phyloP scores from a whole-genome alignment of 352 stramenopile genomes.

The Globisporangium nodosum region DNA sequence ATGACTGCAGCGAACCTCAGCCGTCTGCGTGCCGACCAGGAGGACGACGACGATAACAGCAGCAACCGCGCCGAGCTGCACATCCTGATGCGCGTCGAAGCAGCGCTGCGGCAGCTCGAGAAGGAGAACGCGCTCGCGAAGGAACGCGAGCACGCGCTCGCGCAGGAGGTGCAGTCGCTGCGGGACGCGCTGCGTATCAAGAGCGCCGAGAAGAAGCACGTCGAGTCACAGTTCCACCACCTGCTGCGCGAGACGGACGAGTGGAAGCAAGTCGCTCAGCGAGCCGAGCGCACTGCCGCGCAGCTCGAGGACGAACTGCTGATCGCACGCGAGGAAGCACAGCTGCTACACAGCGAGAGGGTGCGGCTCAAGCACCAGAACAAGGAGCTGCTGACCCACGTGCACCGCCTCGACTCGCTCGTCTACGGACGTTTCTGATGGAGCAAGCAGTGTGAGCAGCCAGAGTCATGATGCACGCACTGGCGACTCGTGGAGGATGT shows the following conservation, averaged over 20 bases:
- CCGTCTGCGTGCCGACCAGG: slow-evolving; percentile 8
- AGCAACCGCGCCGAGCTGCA: slow-evolving; percentile 37
- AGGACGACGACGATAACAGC: slow-evolving; percentile 17
- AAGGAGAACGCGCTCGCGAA: slow-evolving; percentile 51
- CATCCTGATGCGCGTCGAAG: slow-evolving; percentile 68
- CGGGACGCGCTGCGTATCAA: slow-evolving; percentile 46
- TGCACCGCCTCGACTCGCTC: slow-evolving; percentile 69
- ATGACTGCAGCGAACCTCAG: slow-evolving; percentile 8
- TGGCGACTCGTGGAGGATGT: neutral
- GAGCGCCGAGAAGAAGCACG: slow-evolving; percentile 50
- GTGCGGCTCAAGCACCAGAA: slow-evolving; percentile 65
- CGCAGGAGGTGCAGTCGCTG: slow-evolving; percentile 48
- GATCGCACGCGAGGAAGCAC: slow-evolving; percentile 57
- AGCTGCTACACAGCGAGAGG: slow-evolving; percentile 52
- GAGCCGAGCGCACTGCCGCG: slow-evolving; percentile 30
- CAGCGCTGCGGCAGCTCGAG: slow-evolving; percentile 63
- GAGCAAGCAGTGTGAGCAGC: neutral
- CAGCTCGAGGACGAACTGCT: slow-evolving; percentile 59
- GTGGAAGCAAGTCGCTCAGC: slow-evolving; percentile 49
- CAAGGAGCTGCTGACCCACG: slow-evolving; percentile 59
- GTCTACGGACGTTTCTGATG: slow-evolving; percentile 71
- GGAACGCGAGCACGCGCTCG: slow-evolving; percentile 40
- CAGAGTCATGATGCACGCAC: neutral
- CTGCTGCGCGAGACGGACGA: slow-evolving; percentile 41
- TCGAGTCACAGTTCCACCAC: slow-evolving; percentile 35